Conservation (phyloP, 257 asterid species). For the Nicotiana knightiana region DNA sequence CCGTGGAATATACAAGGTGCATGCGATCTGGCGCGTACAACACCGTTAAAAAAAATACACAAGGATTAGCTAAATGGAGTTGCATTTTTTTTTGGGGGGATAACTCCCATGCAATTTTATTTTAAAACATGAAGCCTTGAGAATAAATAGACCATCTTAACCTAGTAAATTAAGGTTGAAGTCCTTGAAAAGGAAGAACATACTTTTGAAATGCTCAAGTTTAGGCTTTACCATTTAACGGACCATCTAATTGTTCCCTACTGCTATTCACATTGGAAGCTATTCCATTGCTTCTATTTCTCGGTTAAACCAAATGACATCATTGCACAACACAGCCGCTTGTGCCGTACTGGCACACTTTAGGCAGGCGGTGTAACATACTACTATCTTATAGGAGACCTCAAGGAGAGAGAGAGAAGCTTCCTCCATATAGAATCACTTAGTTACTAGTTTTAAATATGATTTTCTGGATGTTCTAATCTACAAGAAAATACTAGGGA, state of each 20-base stretch:
- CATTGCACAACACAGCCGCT: background rate
- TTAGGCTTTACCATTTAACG: background rate
- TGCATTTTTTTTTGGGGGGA: too few relatives aligned
- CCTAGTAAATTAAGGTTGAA: background rate
- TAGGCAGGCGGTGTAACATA: background rate
- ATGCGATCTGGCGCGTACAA: background rate
- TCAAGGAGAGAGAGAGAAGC: background rate
- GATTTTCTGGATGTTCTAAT: background rate
- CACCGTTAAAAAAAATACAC: background rate
- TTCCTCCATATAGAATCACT: background rate
- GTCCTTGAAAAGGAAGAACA: background rate
- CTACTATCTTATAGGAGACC: background rate
- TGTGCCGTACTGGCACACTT: background rate
- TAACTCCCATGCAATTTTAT: background rate
- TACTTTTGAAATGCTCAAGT: background rate
- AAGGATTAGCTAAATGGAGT: background rate
- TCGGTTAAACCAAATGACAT: background rate
- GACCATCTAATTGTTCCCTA: background rate
- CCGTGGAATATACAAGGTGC: background rate
- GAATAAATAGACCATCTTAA: background rate
- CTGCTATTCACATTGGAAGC: background rate
- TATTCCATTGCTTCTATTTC: background rate
- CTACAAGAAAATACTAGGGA: background rate
- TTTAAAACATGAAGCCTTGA: background rate
- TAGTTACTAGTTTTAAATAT: background rate